Percentiles rank a stretch among this genome's conserved stretches.
Evolutionary conservation across 768 basidiomycete genomes (phyloP).

Genomic region (Scleroderma bovista): DNA sequence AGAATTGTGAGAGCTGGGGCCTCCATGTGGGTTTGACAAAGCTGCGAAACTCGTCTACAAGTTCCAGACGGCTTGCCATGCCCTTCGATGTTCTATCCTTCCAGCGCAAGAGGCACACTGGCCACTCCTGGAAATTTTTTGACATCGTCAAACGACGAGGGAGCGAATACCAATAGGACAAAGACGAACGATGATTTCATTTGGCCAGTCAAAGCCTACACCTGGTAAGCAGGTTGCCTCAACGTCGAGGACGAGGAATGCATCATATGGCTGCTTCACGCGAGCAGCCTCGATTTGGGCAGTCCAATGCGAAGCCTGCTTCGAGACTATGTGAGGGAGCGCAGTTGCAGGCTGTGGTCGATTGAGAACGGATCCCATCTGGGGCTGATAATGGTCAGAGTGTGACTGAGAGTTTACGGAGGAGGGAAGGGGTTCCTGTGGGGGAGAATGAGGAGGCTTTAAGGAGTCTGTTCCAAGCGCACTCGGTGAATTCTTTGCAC

Average conservation of each 20-base stretch:
- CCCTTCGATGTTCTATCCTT: slow-evolving; percentile 50
- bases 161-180: slow-evolving; percentile 1
- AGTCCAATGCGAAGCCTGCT: not conserved
- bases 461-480: not conserved
- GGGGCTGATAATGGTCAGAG: slow-evolving; percentile 10
- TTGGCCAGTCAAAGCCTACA: slow-evolving; percentile 73
- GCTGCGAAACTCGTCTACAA: slow-evolving; percentile 78
- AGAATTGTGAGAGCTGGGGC: slow-evolving; percentile 77
- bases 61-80: slow-evolving; percentile 51
- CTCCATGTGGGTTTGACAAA: slow-evolving; percentile 88
- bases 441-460: not conserved
- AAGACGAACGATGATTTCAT: slow-evolving; percentile 86
- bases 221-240: slow-evolving; percentile 78
- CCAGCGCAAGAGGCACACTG: slow-evolving; percentile 87
- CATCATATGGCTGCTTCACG: slow-evolving; percentile 54
- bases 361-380: slow-evolving; percentile 4
- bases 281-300: slow-evolving; percentile 9
- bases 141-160: slow-evolving; percentile 6
- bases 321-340: slow-evolving; percentile 1
- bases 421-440: not conserved
- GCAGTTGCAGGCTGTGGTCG: not conserved
- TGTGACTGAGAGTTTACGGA: slow-evolving; percentile 10
- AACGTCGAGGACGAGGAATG: slow-evolving; percentile 84
- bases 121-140: slow-evolving; percentile 67
- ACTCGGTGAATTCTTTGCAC: not conserved